Evolutionary conservation across 1,284 basidiomycete genomes (phyloP), one percentile per base, ranked within the genome.

Genomic region (Mycosarcoma mackinlayi): DNA sequence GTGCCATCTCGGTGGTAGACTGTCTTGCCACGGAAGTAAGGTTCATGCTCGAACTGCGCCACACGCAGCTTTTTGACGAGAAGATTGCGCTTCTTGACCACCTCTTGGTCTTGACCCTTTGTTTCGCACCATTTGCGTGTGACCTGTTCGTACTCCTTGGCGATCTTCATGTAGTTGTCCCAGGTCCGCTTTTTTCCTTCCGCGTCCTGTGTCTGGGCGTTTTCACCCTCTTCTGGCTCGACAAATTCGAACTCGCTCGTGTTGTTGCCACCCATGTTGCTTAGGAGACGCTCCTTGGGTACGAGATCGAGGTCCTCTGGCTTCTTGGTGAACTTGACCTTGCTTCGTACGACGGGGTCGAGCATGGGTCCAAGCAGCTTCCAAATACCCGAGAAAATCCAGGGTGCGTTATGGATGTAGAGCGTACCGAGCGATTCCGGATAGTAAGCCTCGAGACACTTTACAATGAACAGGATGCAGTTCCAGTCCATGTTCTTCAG

Each of bases 371-470:
- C 63, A 34, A 82, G 61, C 9, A 78, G 73, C 60, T 78, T 80
- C 79, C 77, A 81, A 65, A 81, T 76, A 23, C 83, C 83, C 28
- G 78, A 73, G 67, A 84, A 84, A 47, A 84, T 81, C 83, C 83
- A 84, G 2, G 83, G 83, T 1, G 83, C 82, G 13, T 80, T 77
- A 73, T 84, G 79, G 39, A 84, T 78, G 54, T 81, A 78, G 33
- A 84, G 76, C 39, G 72, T 78, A 30, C 73, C 78, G 21, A 84
- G 78, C 18, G 81, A 82, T 54, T 84, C 83, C 4, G 83, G 83
- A 57, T 83, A 84, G 72, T 84, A 83, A 4, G 80, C 79, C 54
- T 84, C 80, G 38, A 83, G 63, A 53, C 79, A 81, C 51, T 76
- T 73, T 50, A 79, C 54, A 35, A 81, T 75, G 44, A 65, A 79